Evolutionary conservation across 805 yeast species (phyloP).

Genomic region (Candida pseudofarinosa): DNA sequence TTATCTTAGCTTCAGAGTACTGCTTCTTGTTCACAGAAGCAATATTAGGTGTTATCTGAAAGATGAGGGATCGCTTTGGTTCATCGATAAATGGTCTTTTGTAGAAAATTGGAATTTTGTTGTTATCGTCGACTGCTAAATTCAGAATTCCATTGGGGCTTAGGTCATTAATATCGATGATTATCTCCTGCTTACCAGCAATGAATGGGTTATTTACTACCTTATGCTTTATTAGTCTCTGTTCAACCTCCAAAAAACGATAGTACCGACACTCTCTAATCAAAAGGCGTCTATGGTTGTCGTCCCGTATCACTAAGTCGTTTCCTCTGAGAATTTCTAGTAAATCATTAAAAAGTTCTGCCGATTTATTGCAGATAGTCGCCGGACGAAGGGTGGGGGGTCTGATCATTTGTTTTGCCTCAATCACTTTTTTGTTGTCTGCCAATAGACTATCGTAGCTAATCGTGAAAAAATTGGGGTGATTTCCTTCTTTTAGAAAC

Average conservation of each 20-base stretch:
- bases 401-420: constrained; percentile 47
- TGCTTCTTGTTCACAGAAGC: constrained; percentile 6
- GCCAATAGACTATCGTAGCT: constrained; percentile 50
- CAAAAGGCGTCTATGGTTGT: constrained; percentile 53
- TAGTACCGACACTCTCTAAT: constrained; percentile 73
- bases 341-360: constrained; percentile 51
- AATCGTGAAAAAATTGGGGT: constrained; percentile 72
- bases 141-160: constrained; percentile 31
- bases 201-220: constrained; percentile 50
- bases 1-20: constrained; percentile 28
- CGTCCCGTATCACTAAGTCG: constrained; percentile 42
- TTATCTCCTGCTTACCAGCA: constrained; percentile 50
- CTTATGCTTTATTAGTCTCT: constrained; percentile 52
- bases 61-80: constrained; percentile 25
- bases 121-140: constrained; percentile 13
- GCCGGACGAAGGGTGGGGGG: constrained; percentile 78
- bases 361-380: constrained; percentile 47
- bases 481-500: constrained; percentile 59
- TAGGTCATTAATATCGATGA: constrained; percentile 46
- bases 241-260: constrained; percentile 71
- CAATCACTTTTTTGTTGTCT: constrained; percentile 39
- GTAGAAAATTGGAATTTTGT: constrained; percentile 19
- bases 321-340: constrained; percentile 56
- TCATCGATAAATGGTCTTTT: constrained; percentile 32
- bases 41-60: constrained; percentile 24